Percentiles rank a stretch among this genome's conserved stretches.
These are phyloP conservation scores for Diaporthe ilicicola DNA, from an alignment of 2,329 filamentous ascomycete genomes.

Conservation along the genomic window DNA sequence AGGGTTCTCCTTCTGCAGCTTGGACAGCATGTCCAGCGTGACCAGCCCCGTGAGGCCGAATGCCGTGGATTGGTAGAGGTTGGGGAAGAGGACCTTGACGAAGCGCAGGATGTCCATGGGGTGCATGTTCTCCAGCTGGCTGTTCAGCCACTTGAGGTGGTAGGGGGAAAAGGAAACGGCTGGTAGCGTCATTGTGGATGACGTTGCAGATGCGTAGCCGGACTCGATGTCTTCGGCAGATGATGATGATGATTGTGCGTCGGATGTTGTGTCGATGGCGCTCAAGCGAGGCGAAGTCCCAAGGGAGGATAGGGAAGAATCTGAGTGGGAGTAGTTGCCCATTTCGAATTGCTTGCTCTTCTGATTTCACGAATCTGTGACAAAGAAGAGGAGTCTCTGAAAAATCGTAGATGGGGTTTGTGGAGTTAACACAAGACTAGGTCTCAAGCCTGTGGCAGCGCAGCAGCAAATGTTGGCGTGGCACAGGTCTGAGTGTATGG, in stretches of 20 bases:
- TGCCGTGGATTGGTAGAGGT: constrained; percentile 86
- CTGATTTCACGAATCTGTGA: not conserved
- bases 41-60: constrained; percentile 84
- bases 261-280: constrained; percentile 48
- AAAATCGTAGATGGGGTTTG: constrained; percentile 12
- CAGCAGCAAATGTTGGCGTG: constrained; percentile 6
- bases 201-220: constrained; percentile 77
- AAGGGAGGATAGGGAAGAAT: constrained; percentile 47
- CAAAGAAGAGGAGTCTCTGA: constrained; percentile 12
- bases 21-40: constrained; percentile 86
- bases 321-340: constrained; percentile 35
- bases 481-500: not conserved
- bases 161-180: constrained; percentile 85
- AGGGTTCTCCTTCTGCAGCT: constrained; percentile 70
- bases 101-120: constrained; percentile 92
- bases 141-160: constrained; percentile 90
- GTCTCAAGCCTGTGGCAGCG: not conserved
- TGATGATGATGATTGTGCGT: constrained; percentile 44
- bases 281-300: constrained; percentile 48
- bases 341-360: constrained; percentile 15
- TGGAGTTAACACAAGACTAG: constrained; percentile 6
- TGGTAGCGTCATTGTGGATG: constrained; percentile 72
- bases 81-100: constrained; percentile 89
- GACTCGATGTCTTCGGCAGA: constrained; percentile 68
- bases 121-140: constrained; percentile 85